A percentile compares a stretch with the other conserved stretches of the same genome.
These are phyloP conservation scores for Solanum clarkiae DNA, from an alignment of 257 asterid genomes.

Conservation along the genomic window DNA sequence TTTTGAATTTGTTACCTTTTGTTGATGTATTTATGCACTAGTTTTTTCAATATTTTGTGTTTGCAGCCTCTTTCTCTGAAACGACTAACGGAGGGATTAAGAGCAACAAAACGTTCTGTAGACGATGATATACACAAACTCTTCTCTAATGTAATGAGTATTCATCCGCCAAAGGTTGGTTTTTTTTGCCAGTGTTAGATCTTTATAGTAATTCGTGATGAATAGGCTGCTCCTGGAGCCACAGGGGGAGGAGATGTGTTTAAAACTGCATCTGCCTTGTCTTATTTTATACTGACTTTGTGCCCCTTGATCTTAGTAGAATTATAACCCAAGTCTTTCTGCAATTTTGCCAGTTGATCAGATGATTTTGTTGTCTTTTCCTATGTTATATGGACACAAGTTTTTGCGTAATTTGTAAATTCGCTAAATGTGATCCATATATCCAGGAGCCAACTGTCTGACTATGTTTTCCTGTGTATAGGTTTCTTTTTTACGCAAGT, in stretches of 20 bases:
- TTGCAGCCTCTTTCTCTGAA: conserved; percentile 85
- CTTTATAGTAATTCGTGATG: not conserved
- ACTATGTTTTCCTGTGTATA: not conserved
- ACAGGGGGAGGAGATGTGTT: not conserved
- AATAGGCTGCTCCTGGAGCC: not conserved
- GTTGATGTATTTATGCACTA: not conserved
- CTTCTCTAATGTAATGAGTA: conserved; percentile 56
- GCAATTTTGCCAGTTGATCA: not conserved
- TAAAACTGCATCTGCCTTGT: not conserved
- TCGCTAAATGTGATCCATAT: not conserved
- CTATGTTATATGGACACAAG: not conserved
- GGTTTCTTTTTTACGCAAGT: not conserved
- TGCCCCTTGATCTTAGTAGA: not conserved
- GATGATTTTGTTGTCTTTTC: not conserved
- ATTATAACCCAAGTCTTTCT: not conserved
- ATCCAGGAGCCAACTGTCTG: not conserved
- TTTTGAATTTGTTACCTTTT: not conserved
- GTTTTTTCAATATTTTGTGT: not conserved
- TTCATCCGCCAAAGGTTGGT: conserved; percentile 73
- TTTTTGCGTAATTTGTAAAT: not conserved
- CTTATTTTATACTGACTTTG: not conserved
- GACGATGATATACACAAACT: conserved; percentile 63
- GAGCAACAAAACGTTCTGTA: conserved; percentile 44
- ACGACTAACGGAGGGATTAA: conserved; percentile 73
- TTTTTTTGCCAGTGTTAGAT: not conserved